Percentiles rank a stretch among this genome's conserved stretches.
These are phyloP conservation scores for Boechera stricta DNA, from an alignment of 345 rosid genomes.

Conservation along the genomic window DNA sequence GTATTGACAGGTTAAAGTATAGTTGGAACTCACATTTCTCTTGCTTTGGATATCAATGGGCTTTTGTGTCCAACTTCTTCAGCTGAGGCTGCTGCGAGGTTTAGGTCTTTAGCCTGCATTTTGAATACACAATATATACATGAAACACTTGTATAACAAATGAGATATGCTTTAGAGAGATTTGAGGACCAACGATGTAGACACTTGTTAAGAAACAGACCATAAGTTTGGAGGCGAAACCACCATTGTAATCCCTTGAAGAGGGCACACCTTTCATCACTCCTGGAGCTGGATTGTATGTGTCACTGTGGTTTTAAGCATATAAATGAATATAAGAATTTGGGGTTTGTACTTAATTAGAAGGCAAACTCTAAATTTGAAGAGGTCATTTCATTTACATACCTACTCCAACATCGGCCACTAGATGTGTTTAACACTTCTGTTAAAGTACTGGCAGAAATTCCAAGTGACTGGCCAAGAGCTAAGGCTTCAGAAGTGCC, in stretches of 20 bases:
- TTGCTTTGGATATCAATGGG: constrained; percentile 64
- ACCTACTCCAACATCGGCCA: constrained; percentile 97
- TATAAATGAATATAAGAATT: neutral
- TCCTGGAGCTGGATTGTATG: constrained; percentile 96
- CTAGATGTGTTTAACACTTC: constrained; percentile 84
- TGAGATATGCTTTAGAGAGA: neutral
- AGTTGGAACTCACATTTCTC: constrained; percentile 60
- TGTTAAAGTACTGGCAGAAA: constrained; percentile 69
- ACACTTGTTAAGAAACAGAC: constrained; percentile 46
- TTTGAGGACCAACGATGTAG: constrained; percentile 7
- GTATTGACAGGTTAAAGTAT: too few relatives aligned
- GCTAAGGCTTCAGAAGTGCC: constrained; percentile 93
- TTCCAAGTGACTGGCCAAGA: constrained; percentile 88
- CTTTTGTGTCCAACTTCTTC: constrained; percentile 59
- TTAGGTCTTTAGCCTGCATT: constrained; percentile 85
- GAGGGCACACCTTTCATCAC: constrained; percentile 95
- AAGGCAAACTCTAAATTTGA: neutral
- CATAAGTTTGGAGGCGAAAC: constrained; percentile 87
- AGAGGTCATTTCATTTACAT: constrained; percentile 24
- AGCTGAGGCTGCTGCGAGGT: constrained; percentile 73
- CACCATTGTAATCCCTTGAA: constrained; percentile 77
- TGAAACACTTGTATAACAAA: constrained; percentile 16
- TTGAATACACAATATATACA: neutral
- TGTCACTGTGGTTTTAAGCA: constrained; percentile 60
- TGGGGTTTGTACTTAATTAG: neutral